A percentile compares a stretch with the other conserved stretches of the same genome.
These are phyloP conservation scores for Salix udensis DNA, from an alignment of 345 rosid genomes.

Conservation along the genomic window DNA sequence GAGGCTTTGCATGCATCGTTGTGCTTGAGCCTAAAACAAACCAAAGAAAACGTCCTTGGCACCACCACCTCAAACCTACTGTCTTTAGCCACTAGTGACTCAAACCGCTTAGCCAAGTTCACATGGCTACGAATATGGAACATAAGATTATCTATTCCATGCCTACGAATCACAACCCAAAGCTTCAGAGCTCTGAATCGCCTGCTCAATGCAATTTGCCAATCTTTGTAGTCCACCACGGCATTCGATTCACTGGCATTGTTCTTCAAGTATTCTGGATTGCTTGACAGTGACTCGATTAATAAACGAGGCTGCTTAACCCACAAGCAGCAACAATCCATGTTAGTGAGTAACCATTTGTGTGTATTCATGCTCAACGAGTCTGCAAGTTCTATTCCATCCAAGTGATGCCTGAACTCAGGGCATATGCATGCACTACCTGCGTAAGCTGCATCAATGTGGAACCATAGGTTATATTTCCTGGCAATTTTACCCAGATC, in stretches of 20 bases:
- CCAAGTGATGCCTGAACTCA: slow-evolving; percentile 21
- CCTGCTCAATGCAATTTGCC: slow-evolving; percentile 32
- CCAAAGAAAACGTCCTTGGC: slow-evolving; percentile 12
- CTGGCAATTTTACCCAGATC: background rate
- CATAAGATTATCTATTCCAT: slow-evolving; percentile 27
- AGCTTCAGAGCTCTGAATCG: slow-evolving; percentile 35
- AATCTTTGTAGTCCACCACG: slow-evolving; percentile 30
- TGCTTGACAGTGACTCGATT: slow-evolving; percentile 8
- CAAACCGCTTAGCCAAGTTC: slow-evolving; percentile 17
- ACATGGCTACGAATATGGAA: slow-evolving; percentile 23
- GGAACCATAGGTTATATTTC: slow-evolving; percentile 27
- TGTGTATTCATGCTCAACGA: slow-evolving; percentile 24
- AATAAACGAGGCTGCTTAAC: background rate
- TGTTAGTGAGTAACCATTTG: slow-evolving; percentile 25
- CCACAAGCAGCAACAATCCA: slow-evolving; percentile 30
- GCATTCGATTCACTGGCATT: slow-evolving; percentile 8
- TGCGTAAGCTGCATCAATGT: slow-evolving; percentile 33
- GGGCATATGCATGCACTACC: slow-evolving; percentile 35
- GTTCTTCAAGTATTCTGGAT: slow-evolving; percentile 12
- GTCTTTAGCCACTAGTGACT: slow-evolving; percentile 15
- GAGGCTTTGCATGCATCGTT: background rate
- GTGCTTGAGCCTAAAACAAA: slow-evolving; percentile 21
- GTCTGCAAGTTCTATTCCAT: slow-evolving; percentile 21
- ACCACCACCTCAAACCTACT: slow-evolving; percentile 21
- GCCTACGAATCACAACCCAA: slow-evolving; percentile 32